Evolutionary conservation across 768 basidiomycete species (phyloP), one percentile per base, ranked within the genome.

Genomic region (Calocybe cyanea): DNA sequence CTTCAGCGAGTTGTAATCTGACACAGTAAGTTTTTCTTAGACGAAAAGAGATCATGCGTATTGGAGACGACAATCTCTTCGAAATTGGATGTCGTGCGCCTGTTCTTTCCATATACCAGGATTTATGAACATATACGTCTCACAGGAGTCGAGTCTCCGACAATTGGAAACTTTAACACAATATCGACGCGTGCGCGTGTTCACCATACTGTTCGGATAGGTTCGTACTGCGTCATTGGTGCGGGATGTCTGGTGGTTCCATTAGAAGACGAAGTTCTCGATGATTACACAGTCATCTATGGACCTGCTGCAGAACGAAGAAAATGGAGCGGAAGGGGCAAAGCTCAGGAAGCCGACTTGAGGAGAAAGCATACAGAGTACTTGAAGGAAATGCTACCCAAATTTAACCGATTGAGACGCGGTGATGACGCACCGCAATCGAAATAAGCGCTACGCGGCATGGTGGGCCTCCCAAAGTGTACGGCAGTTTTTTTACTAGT

Each of bases 61-160:
- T 99, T 38, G 95, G 95, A 4, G 85, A 95, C 62, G 83, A 89
- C 50, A 97, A 97, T 63, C 70, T 93, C 47, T 95, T 99, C 57
- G 92, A 96, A 67, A 91, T 96, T 43, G 90, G 88, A 17, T 91
- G 86, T 63, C 85, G 95, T 95, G 58, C 51, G 89, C 81, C 14
- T 31, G 10, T 30, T 28, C 34, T 33, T 23, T 18, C 24, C 15
- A 20, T 38, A 9, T n/a, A 23, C 24, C n/a, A 8, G n/a, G 5
- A 24, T 24, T 43, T 17, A 14, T 33, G 18, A 11, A 35, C 8
- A 7, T 10, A 28, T 48, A 18, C 43, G n/a, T 40, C 6, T 14
- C 15, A 6, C 57, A 96, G 92, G 92, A 24, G 77, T 97, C 37
- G 94, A 97, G 66, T 85, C 78, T 14, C 89, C 88, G 2, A 75